Base-by-base conservation (phyloP, 1,139 yeast species). In the Suhomyces maxii region DNA sequence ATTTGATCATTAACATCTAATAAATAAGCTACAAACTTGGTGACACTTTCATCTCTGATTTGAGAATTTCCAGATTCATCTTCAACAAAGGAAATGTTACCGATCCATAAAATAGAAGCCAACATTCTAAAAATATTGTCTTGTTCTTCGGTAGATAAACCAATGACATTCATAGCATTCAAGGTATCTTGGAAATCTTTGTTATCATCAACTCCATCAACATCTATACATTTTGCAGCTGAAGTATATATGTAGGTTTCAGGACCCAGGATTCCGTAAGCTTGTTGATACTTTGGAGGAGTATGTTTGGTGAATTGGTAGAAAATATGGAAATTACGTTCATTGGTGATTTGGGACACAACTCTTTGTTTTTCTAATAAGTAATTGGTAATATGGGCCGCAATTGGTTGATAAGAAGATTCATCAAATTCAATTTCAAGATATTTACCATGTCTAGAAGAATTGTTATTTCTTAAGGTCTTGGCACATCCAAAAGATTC, bases 401-500 rank as follows among this genome's bases (percentile, higher is more conserved):
- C 91, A 40, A 89, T 84, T 1, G 99, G 99, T 63, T 88, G 96
- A 59, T 84, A 89, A 53, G 53, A 63, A 45, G 82, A 77, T 14
- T 79, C 73, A 64, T 89, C 88, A 73, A 95, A 95, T 60, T 82
- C 83, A 57, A 95, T 95, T 67, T 95, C 97, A 47, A 95, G 77
- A 65, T 95, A 95, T 67, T 95, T 95, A 41, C 99, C 99, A 68
- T 93, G 99, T 64, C 99, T 83, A 12, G 98, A 91, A 23, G 97
- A 89, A 68, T 95, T 95, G 69, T 95, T 89, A 67, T 95, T 95
- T 65, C 99, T 80, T 60, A 95, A 76, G 0, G 99, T 95, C 67
- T 93, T 95, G 12, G 99, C 99, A 77, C 99, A 95, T 18, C 99
- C 99, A 69, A 95, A 93, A 0, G 97, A 86, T 67, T 95, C 99